Base-by-base conservation (phyloP, 148 eudicot genomes). In the Rhododendron molle region DNA sequence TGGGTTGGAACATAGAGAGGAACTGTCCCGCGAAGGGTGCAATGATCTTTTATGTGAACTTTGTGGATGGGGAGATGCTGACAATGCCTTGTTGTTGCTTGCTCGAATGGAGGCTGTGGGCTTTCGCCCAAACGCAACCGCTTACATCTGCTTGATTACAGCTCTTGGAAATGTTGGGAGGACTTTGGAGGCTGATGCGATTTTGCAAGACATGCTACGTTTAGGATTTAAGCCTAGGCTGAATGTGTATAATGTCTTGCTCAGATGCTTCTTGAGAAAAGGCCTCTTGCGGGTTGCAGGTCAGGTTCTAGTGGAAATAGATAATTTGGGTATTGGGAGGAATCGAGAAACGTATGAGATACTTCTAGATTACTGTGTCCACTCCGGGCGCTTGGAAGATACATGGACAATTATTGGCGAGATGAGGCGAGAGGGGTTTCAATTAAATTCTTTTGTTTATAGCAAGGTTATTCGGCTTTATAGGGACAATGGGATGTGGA, bases 401-500 rank as follows among this genome's bases (percentile, higher is more conserved):
- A 91, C 96, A 34, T 96, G 97, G 99, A 78, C 84, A 34, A 78
- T 94, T 83, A 90, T 96, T 49, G 92, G 87, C 23, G 94, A 95
- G 93, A 88, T 95, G 43, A 84, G 83, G 82, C 90, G 91, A 40
- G 85, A 84, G 95, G 98, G 67, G 84, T 92, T 46, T 84, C 87
- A 12, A 60, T 36, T 60, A 40, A 60, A 58, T 81, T 60, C 84
- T 60, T 81, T 81, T 81, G 26, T 93, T 38, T 96, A 93, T 89
- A 89, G 80, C 89, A 87, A 89, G 86, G 85, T 94, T 38, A 96
- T 96, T 89, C 93, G 88, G 72, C 90, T 96, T 81, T 96, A 96
- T 77, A 91, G 99, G 83, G 99, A 96, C 58, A 89, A 95, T 80
- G 98, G 98, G 69, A 96, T 96, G 99, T 96, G 99, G 98, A 96